Conservation (phyloP, 2,329 filamentous ascomycete genomes). For the Emmonsiellopsis sp. region DNA sequence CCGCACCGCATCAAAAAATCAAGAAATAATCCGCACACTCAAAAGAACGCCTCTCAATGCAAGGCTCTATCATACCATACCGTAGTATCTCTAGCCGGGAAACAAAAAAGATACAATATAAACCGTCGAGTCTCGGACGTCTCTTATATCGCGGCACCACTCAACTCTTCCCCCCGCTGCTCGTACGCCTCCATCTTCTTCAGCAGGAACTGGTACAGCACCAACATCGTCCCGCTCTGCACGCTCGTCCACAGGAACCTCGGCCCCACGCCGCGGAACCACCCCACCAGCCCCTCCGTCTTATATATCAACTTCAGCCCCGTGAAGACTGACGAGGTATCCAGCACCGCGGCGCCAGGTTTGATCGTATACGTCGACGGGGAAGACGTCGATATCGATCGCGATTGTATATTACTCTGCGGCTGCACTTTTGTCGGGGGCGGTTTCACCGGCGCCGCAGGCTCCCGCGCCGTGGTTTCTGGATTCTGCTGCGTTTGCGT, state of each 20-base stretch:
- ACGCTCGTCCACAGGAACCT: conserved; percentile 94
- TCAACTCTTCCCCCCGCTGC: conserved; percentile 19
- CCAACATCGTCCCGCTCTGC: conserved; percentile 92
- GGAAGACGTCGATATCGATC: conserved; percentile 80
- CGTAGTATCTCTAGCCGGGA: too few relatives aligned
- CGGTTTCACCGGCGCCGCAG: background rate
- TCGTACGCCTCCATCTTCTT: conserved; percentile 58
- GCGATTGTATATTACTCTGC: conserved; percentile 44
- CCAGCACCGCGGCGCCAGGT: conserved; percentile 68
- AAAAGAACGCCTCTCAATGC: background rate
- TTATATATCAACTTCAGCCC: conserved; percentile 82
- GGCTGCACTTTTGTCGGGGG: conserved; percentile 8
- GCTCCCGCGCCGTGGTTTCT: conserved; percentile 16
- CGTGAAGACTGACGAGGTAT: conserved; percentile 81
- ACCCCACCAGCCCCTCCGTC: conserved; percentile 77
- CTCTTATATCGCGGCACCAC: background rate
- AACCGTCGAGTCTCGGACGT: background rate
- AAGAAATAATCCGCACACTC: background rate
- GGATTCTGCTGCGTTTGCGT: conserved; percentile 83
- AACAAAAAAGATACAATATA: background rate
- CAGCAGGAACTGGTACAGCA: conserved; percentile 83
- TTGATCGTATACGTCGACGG: conserved; percentile 74
- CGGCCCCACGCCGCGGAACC: conserved; percentile 91
- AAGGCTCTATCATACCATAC: background rate
- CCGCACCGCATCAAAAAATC: background rate